A percentile compares a stretch with the other conserved stretches of the same genome.
phyloP scores from a whole-genome alignment of 2,329 filamentous ascomycete genomes.

The Berkeleyomyces rouxiae region DNA sequence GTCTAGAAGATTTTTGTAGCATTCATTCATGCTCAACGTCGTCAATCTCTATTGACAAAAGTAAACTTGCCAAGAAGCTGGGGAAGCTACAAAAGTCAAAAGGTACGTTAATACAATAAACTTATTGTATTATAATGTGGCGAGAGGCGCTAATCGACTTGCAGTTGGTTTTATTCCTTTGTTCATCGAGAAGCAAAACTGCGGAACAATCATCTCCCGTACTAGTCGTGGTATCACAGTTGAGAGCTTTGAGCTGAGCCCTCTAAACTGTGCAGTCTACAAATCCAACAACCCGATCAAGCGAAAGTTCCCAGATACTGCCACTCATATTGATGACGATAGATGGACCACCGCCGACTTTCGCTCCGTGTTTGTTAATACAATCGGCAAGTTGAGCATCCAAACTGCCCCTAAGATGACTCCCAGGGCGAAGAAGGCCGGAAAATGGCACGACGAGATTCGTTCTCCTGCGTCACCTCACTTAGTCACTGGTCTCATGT shows the following conservation, averaged over 20 bases:
- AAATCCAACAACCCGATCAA: conserved; percentile 19
- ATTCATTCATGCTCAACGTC: not conserved
- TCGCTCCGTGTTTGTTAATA: not conserved
- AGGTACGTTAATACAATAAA: not conserved
- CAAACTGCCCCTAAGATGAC: conserved; percentile 16
- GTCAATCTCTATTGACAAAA: not conserved
- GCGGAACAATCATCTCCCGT: conserved; percentile 19
- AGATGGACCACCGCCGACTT: conserved; percentile 15
- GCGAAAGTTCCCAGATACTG: conserved; percentile 18
- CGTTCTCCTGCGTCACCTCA: conserved; percentile 33
- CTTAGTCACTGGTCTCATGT: conserved; percentile 34
- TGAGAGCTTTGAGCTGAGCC: conserved; percentile 21
- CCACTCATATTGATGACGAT: conserved; percentile 15
- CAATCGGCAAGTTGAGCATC: conserved; percentile 19
- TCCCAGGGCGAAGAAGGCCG: conserved; percentile 23
- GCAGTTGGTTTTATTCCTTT: conserved; percentile 17
- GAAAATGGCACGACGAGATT: conserved; percentile 22
- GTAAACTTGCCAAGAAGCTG: not conserved
- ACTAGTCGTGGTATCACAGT: not conserved
- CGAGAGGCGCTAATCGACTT: not conserved
- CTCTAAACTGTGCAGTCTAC: conserved; percentile 18
- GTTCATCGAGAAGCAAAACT: conserved; percentile 22
- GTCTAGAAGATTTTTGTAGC: not conserved
- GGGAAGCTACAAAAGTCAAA: not conserved
- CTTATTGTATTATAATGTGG: not conserved